Conservation (phyloP, 2,329 filamentous ascomycete species). For the Ophiostoma triangulosporum region DNA sequence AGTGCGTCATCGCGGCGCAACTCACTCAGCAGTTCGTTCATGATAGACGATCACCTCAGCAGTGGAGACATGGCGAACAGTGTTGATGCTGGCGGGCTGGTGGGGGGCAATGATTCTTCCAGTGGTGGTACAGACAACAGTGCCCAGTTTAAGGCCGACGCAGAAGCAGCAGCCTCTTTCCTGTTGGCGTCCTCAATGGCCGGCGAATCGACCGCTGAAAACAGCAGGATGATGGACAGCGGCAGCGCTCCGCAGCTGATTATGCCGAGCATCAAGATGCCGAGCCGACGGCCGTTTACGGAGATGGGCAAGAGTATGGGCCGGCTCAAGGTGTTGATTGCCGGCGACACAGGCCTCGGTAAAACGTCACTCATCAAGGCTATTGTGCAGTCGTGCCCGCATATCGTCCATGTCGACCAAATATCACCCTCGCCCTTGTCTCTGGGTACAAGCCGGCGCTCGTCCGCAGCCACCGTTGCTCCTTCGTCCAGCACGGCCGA, state of each 20-base stretch:
- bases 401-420: slow-evolving; percentile 87
- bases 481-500: slow-evolving; percentile 2
- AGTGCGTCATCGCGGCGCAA: slow-evolving; percentile 35
- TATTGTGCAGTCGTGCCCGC: slow-evolving; percentile 72
- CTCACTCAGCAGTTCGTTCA: slow-evolving; percentile 29
- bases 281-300: slow-evolving; percentile 78
- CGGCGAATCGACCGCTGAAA: not conserved
- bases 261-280: slow-evolving; percentile 93
- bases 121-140: not conserved
- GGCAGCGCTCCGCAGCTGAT: slow-evolving; percentile 64
- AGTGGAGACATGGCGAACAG: not conserved
- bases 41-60: too few species aligned
- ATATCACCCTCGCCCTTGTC: slow-evolving; percentile 22
- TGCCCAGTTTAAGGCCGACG: not conserved
- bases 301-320: slow-evolving; percentile 73
- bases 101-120: not conserved
- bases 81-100: not conserved
- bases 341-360: slow-evolving; percentile 65
- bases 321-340: slow-evolving; percentile 76
- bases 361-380: slow-evolving; percentile 85
- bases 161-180: not conserved
- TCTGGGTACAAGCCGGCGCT: slow-evolving; percentile 13
- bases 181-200: not conserved
- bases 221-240: slow-evolving; percentile 31
- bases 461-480: slow-evolving; percentile 8